Conservation (phyloP, 352 stramenopile species). For the Globisporangium orthogonon region DNA sequence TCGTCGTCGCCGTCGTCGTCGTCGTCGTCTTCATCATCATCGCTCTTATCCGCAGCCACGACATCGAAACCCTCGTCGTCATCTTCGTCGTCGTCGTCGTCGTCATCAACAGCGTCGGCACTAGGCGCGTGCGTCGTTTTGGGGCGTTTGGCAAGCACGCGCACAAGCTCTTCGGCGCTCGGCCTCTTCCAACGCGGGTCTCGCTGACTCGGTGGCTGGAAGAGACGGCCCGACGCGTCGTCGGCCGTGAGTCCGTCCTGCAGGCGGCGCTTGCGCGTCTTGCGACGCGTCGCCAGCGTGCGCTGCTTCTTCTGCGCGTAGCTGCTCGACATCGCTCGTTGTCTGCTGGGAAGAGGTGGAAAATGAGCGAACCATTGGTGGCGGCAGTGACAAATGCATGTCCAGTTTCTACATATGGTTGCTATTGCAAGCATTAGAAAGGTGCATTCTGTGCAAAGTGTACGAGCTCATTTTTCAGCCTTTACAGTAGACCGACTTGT, state of each 20-base stretch:
- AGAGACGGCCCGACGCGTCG: constrained; percentile 62
- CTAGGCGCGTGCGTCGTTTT: constrained; percentile 19
- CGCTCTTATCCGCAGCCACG: constrained; percentile 15
- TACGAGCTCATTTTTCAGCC: too few relatives aligned
- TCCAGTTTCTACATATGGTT: too few relatives aligned
- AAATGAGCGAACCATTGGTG: neutral
- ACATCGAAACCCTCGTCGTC: constrained; percentile 15
- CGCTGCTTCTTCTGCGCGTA: constrained; percentile 85
- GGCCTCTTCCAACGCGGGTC: constrained; percentile 76
- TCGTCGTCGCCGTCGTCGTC: constrained; percentile 12
- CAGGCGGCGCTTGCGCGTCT: constrained; percentile 70
- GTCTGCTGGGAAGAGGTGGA: neutral
- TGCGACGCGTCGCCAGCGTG: constrained; percentile 72
- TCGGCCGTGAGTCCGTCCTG: constrained; percentile 48
- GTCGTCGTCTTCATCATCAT: constrained; percentile 11
- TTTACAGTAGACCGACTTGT: too few relatives aligned
- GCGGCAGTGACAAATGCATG: neutral
- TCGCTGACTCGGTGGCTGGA: constrained; percentile 61
- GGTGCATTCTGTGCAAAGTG: too few relatives aligned
- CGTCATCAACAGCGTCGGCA: constrained; percentile 1
- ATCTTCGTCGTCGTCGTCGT: constrained; percentile 14
- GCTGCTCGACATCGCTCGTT: constrained; percentile 61
- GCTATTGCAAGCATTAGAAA: neutral
- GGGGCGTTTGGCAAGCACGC: constrained; percentile 28
- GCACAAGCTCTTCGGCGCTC: constrained; percentile 32